Evolutionary conservation across 768 basidiomycete genomes (phyloP), one percentile per base, ranked within the genome.

Genomic region (Pisolithus orientalis): DNA sequence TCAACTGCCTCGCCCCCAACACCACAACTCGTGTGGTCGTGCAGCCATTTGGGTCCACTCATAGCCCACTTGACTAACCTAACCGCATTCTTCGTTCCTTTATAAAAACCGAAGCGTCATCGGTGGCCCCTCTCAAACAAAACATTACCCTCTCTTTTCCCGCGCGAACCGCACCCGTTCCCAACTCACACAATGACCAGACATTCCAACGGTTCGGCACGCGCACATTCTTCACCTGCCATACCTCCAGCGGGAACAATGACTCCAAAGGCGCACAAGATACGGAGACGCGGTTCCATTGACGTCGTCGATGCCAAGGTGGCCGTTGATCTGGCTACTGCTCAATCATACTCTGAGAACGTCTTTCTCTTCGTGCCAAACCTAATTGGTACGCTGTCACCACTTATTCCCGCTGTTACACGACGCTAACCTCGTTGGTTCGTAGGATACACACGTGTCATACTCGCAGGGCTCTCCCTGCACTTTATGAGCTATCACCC

Each of bases 321-420:
- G 53, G 91, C 90, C 8, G 84, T 94, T 29, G 90, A 90, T 66
- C 80, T 93, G 46, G 91, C 91, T 27, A 92, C 88, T 11, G 84
- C 84, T 13, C 90, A 91, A 70, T 75, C 83, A 0, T 90, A 90
- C 59, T 85, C 89, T 34, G 96, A 99, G 74, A 98, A 97, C 68
- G 88, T 98, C 58, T 99, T 95, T 69, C 81, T 98, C 48, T 99
- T 98, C 72, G 80, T 94, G 14, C 94, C 96, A 38, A 99, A 99
- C 71, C 75, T 99, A 63, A 97, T 99, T 66, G 95, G 92, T 85
- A 60, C 60, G 85, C 70, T 4, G 25, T 17, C 31, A 55, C 47
- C 44, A 25, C 42, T 9, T 6, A 1, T 31, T 11, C 13, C 24
- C n/a, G 28, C 5, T 14, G 27, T 34, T 34, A 14, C 4, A 21